Conservation (phyloP, 441 rosid species). For the Isatis lusitanica region DNA sequence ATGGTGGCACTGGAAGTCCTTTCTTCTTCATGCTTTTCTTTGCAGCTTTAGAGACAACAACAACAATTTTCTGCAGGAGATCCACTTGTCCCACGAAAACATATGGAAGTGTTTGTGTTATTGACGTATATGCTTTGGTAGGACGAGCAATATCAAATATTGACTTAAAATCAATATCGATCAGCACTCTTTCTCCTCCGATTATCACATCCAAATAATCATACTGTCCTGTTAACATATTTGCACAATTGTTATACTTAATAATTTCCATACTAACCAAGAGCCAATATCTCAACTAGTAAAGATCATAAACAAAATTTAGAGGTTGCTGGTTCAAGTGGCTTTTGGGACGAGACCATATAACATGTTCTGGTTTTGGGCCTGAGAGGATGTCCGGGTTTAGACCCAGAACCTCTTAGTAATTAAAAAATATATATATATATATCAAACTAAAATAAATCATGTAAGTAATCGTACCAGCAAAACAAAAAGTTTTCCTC, state of each 20-base stretch:
- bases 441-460: not conserved
- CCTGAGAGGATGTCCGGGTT: too few relatives aligned
- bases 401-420: too few relatives aligned
- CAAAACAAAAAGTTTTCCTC: slow-evolving; percentile 33
- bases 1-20: slow-evolving; percentile 71
- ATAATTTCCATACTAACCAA: not conserved
- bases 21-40: slow-evolving; percentile 67
- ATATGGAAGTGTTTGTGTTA: slow-evolving; percentile 55
- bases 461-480: slow-evolving; percentile 45
- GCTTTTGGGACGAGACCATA: too few relatives aligned
- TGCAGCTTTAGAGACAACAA: slow-evolving; percentile 59
- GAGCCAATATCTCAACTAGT: too few relatives aligned
- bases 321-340: too few relatives aligned
- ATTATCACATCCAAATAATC: slow-evolving; percentile 68
- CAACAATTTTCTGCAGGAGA: slow-evolving; percentile 54
- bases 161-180: slow-evolving; percentile 71
- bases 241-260: not conserved
- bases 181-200: slow-evolving; percentile 50
- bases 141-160: slow-evolving; percentile 74
- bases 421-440: too few relatives aligned
- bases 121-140: slow-evolving; percentile 49
- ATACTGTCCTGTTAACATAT: slow-evolving; percentile 49
- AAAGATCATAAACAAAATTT: too few relatives aligned
- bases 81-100: slow-evolving; percentile 66
- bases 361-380: too few relatives aligned